phyloP scores from a whole-genome alignment of 2,329 filamentous ascomycete genomes.

The Cadophora sp. region DNA sequence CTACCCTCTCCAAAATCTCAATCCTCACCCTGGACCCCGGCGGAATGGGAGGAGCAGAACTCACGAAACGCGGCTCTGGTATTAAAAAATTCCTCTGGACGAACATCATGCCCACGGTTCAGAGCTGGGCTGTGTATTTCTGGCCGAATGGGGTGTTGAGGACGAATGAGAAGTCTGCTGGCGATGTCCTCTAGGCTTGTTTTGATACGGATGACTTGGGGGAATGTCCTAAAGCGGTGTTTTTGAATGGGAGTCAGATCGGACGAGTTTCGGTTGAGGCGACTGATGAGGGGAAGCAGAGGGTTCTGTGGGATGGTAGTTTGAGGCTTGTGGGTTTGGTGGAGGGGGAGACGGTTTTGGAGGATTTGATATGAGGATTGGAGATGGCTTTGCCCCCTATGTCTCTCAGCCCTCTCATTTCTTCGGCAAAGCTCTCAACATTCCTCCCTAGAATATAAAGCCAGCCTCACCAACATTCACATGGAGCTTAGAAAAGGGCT shows the following conservation, averaged over 20 bases:
- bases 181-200: background rate
- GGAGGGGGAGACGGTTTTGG: background rate
- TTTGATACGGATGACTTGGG: background rate
- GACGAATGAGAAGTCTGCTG: background rate
- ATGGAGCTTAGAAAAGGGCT: too few species aligned
- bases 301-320: background rate
- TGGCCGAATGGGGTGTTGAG: background rate
- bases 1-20: background rate
- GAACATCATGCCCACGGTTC: background rate
- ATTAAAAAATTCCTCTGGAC: background rate
- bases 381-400: too few species aligned
- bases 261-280: background rate
- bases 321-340: background rate
- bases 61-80: background rate
- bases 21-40: background rate
- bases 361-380: too few species aligned
- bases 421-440: too few species aligned
- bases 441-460: too few species aligned
- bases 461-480: too few species aligned
- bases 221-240: slow-evolving; percentile 1
- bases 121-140: background rate
- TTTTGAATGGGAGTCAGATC: background rate
- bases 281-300: slow-evolving; percentile 7
- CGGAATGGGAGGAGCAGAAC: background rate
- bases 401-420: too few species aligned